Evolutionary conservation across 257 asterid species (phyloP).

Genomic region (Vinca minor): DNA sequence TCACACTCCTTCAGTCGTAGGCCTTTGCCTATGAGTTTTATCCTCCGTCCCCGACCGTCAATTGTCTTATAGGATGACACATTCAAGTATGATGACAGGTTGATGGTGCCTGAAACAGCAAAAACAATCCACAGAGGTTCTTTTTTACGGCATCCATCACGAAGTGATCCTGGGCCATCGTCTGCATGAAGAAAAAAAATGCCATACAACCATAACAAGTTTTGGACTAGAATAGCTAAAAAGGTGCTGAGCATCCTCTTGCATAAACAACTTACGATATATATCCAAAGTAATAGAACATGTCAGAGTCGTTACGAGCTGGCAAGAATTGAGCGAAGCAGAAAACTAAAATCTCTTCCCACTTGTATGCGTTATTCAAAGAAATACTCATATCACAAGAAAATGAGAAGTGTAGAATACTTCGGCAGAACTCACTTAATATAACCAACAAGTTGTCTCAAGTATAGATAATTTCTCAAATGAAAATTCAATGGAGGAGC

Average conservation of each 20-base stretch:
- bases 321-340: background rate
- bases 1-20: slow-evolving; percentile 76
- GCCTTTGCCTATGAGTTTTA: slow-evolving; percentile 80
- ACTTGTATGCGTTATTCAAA: background rate
- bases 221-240: background rate
- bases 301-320: slow-evolving; percentile 2
- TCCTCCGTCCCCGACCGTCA: too few relatives aligned
- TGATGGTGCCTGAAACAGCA: slow-evolving; percentile 73
- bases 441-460: background rate
- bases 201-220: background rate
- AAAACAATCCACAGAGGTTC: slow-evolving; percentile 86
- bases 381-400: background rate
- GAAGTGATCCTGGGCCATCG: slow-evolving; percentile 93
- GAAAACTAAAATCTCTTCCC: background rate
- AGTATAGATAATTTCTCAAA: background rate
- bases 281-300: background rate
- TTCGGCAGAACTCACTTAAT: background rate
- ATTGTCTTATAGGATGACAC: too few relatives aligned
- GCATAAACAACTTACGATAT: background rate
- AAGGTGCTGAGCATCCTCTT: background rate
- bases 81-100: slow-evolving; percentile 56
- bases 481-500: background rate
- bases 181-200: slow-evolving; percentile 30
- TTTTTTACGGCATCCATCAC: slow-evolving; percentile 65
- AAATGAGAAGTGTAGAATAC: background rate